Base-by-base conservation (phyloP, 768 basidiomycete genomes). In the Tephrocybe sp. region DNA sequence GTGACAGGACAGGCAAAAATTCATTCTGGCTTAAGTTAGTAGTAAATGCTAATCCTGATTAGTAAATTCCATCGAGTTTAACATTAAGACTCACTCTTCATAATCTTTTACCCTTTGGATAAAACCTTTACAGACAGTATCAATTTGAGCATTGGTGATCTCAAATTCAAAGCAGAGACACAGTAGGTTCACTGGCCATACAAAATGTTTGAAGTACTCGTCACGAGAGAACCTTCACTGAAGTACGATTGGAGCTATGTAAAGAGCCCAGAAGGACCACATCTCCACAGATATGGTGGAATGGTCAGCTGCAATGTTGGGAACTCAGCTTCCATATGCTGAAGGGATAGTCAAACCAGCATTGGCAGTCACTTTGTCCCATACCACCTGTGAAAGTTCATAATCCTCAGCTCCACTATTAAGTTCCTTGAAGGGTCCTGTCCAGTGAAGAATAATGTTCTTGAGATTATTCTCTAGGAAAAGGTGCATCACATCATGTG, bases 401-500 rank as follows among this genome's bases (percentile, higher is more conserved):
- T 72, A 72, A 3, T 58, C 44, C 2, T 60, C 67, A 4, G 8
- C 24, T 0, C 67, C 68, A 4, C 54, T 30, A 36, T 73, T 66
- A 1, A 72, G 54, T 0, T 58, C 68, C 46, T 76, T 76, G 61
- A 66, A 77, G 1, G 60, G 48, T 0, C 73, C 73, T 0, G 65
- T 72, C 71, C 72, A 77, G 1, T 72, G 59, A 1, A 52, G 31
- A 11, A 77, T 53, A 4, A 79, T 62, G 35, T 69, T 72, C 16
- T 57, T 58, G 25, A 73, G 40, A 3, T 73, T 41, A 46, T 78
- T 78, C 49, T 77, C 72, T 5, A 21, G 52, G 8, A 78, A 54
- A 0, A 74, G 61, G 41, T 80, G 76, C 72, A 79, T 78, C 57
- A 77, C 75, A 37, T 80, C 76, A 51, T 66, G 69, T 0, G 74